Percentiles rank a stretch among this genome's conserved stretches.
Evolutionary conservation across 805 yeast genomes (phyloP).

Genomic region (Kodamaea nitidulidarum): DNA sequence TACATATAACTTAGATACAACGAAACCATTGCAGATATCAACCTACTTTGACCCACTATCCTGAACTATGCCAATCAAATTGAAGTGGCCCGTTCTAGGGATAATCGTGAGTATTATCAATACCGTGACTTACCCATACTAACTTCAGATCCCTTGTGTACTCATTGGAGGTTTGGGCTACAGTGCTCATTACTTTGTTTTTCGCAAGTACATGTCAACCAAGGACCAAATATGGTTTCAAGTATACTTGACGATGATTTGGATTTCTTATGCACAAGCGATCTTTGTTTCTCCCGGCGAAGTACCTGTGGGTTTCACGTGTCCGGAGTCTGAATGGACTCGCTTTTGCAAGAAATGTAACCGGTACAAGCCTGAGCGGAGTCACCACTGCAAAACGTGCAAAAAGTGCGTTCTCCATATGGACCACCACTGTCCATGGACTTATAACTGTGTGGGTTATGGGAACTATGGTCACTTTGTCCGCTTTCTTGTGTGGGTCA

Average conservation of each 20-base stretch:
- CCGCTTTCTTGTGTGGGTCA: constrained; percentile 68
- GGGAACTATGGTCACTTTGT: constrained; percentile 73
- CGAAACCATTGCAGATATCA: too few relatives aligned
- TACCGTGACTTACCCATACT: constrained; percentile 4
- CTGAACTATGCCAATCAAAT: constrained; percentile 12
- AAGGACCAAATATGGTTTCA: constrained; percentile 46
- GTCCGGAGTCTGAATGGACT: constrained; percentile 49
- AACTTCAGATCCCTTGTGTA: constrained; percentile 55
- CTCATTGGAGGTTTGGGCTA: constrained; percentile 59
- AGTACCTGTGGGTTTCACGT: constrained; percentile 50
- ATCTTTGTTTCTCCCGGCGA: constrained; percentile 64
- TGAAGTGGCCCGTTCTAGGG: constrained; percentile 17
- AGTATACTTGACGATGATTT: constrained; percentile 48
- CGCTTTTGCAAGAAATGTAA: constrained; percentile 74
- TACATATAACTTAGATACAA: too few relatives aligned
- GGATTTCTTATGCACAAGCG: constrained; percentile 75
- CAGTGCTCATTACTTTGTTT: constrained; percentile 56
- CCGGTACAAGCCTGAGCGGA: constrained; percentile 70
- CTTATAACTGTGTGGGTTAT: constrained; percentile 84
- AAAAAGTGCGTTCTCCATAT: constrained; percentile 72
- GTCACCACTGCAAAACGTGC: constrained; percentile 84
- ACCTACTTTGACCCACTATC: too few relatives aligned
- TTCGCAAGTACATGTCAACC: constrained; percentile 38
- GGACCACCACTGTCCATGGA: constrained; percentile 97
- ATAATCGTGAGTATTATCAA: constrained; percentile 14